Evolutionary conservation across 2,329 filamentous ascomycete genomes (phyloP).

Genomic region (Sporothrix schenckii): DNA sequence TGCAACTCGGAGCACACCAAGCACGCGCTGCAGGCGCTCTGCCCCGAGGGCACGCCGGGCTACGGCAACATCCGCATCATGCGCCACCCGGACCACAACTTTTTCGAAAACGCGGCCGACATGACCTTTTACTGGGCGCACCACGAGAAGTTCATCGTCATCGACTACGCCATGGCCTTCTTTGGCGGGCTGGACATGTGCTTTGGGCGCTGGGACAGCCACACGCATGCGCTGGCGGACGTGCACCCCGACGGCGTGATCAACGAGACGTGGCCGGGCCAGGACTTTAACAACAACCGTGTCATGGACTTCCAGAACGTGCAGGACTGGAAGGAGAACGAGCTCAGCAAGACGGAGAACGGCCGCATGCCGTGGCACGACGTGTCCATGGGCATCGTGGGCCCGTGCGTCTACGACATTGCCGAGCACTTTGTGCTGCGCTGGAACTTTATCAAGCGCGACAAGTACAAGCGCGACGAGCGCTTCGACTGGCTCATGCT

Average conservation of each 20-base stretch:
- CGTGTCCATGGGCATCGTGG: constrained; percentile 87
- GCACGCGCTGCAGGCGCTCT: constrained; percentile 76
- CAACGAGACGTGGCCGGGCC: constrained; percentile 88
- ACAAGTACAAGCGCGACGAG: constrained; percentile 92
- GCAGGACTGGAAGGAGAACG: constrained; percentile 88
- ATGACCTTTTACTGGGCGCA: constrained; percentile 99
- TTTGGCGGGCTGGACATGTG: constrained; percentile 94
- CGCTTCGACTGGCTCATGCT: constrained; percentile 84
- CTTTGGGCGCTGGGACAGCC: constrained; percentile 90
- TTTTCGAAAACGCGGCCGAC: constrained; percentile 89
- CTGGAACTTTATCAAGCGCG: constrained; percentile 96
- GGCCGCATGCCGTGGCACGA: constrained; percentile 99
- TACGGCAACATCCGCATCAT: constrained; percentile 86
- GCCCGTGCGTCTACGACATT: constrained; percentile 88
- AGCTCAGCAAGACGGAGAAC: constrained; percentile 85
- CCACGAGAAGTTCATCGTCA: constrained; percentile 95
- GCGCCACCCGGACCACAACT: constrained; percentile 93
- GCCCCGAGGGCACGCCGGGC: constrained; percentile 78
- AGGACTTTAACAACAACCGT: constrained; percentile 97
- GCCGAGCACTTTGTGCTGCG: constrained; percentile 92
- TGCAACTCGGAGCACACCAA: constrained; percentile 96
- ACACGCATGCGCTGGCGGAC: constrained; percentile 83
- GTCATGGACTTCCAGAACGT: constrained; percentile 95
- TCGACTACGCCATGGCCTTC: constrained; percentile 88
- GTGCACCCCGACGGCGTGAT: constrained; percentile 80